Evolutionary conservation across 2,329 filamentous ascomycete species (phyloP).

Genomic region (Emmonsiellopsis sp.): DNA sequence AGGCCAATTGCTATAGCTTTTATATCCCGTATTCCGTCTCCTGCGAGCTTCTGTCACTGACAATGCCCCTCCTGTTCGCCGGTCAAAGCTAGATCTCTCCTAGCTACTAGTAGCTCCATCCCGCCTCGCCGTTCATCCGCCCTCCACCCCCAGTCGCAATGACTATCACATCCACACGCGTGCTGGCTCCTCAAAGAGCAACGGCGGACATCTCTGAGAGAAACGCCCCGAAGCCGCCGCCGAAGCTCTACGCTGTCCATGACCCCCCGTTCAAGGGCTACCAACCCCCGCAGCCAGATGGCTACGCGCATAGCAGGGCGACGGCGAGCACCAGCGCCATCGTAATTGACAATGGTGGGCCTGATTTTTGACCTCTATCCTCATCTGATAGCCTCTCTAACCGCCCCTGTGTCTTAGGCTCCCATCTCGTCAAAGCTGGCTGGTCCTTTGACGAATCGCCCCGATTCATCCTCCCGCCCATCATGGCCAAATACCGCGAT

Average conservation of each 20-base stretch:
- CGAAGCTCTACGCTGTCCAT: slow-evolving; percentile 43
- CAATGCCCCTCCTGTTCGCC: neutral
- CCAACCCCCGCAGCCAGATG: slow-evolving; percentile 52
- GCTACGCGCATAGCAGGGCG: slow-evolving; percentile 58
- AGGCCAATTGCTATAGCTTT: neutral
- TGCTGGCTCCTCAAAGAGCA: slow-evolving; percentile 27
- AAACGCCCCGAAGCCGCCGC: slow-evolving; percentile 45
- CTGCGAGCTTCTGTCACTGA: neutral
- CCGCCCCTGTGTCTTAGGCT: slow-evolving; percentile 47
- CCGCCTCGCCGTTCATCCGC: neutral
- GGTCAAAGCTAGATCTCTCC: neutral
- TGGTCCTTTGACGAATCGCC: slow-evolving; percentile 91
- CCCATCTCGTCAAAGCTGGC: slow-evolving; percentile 78
- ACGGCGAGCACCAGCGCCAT: slow-evolving; percentile 60
- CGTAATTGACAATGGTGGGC: slow-evolving; percentile 90
- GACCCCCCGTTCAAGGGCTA: slow-evolving; percentile 55
- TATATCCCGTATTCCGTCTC: neutral
- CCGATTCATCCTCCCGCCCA: slow-evolving; percentile 69
- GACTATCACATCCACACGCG: slow-evolving; percentile 34
- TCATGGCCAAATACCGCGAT: slow-evolving; percentile 92
- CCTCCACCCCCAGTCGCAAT: slow-evolving; percentile 17
- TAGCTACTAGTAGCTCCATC: neutral
- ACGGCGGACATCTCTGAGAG: slow-evolving; percentile 34
- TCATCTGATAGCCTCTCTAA: neutral
- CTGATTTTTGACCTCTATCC: neutral